Conservation (phyloP, 2,329 filamentous ascomycete species). For the Arthroderma sp. region DNA sequence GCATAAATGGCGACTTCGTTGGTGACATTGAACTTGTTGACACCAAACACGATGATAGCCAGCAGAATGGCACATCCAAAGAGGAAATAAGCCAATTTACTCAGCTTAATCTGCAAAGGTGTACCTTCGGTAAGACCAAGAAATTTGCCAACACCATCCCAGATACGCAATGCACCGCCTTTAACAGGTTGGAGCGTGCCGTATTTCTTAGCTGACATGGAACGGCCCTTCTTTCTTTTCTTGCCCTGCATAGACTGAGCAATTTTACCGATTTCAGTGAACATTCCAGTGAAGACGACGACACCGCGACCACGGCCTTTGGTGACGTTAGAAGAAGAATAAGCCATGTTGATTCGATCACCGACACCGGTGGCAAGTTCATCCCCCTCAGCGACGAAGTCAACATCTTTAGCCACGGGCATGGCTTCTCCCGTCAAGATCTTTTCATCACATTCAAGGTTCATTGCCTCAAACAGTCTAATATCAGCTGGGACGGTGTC, state of each 20-base stretch:
- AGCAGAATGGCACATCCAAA: slow-evolving; percentile 57
- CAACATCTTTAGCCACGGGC: slow-evolving; percentile 42
- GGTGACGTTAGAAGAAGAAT: slow-evolving; percentile 47
- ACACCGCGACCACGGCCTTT: slow-evolving; percentile 46
- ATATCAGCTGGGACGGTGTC: slow-evolving; percentile 49
- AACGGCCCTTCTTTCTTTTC: slow-evolving; percentile 26
- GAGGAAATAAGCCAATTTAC: slow-evolving; percentile 69
- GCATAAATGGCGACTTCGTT: slow-evolving; percentile 48
- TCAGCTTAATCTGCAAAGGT: slow-evolving; percentile 70
- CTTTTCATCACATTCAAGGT: slow-evolving; percentile 59
- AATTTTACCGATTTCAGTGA: slow-evolving; percentile 49
- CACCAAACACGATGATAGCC: slow-evolving; percentile 49
- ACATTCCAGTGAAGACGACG: slow-evolving; percentile 47
- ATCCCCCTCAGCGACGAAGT: slow-evolving; percentile 16
- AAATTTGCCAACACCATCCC: slow-evolving; percentile 40
- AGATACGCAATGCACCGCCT: slow-evolving; percentile 35
- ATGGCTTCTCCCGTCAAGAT: slow-evolving; percentile 49
- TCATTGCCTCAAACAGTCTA: slow-evolving; percentile 46
- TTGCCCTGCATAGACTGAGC: slow-evolving; percentile 44
- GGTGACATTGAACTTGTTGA: slow-evolving; percentile 42
- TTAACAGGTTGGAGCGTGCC: slow-evolving; percentile 34
- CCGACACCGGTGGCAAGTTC: slow-evolving; percentile 35
- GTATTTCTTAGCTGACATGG: slow-evolving; percentile 35
- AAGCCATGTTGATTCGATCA: slow-evolving; percentile 48
- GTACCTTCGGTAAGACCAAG: slow-evolving; percentile 57